These are phyloP conservation scores for Candida labiduridarum DNA, from an alignment of 1,139 yeast species.

Conservation along the genomic window DNA sequence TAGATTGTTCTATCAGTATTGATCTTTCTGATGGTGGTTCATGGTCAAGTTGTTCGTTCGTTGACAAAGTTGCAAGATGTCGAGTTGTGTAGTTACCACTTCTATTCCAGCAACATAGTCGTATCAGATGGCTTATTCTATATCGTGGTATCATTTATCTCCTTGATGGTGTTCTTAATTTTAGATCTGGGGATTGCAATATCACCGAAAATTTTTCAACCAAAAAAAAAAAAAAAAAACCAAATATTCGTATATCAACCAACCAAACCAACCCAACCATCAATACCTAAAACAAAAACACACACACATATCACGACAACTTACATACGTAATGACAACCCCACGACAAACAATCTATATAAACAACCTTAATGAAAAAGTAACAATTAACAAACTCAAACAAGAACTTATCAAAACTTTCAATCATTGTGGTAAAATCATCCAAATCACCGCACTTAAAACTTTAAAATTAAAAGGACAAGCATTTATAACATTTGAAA, in stretches of 20 bases:
- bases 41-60: not conserved
- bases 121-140: not conserved
- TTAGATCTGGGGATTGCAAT: not conserved
- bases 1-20: not conserved
- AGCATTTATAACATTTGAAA: constrained; percentile 74
- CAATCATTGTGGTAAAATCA: constrained; percentile 48
- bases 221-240: not conserved
- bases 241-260: not conserved
- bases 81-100: not conserved
- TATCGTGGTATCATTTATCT: not conserved
- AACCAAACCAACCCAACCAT: not conserved
- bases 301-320: not conserved
- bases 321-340: not conserved
- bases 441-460: constrained; percentile 60
- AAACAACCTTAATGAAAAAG: constrained; percentile 72
- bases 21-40: not conserved
- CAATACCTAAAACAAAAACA: too few species aligned
- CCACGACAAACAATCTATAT: constrained; percentile 52
- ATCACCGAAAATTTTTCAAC: not conserved
- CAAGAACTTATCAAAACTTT: constrained; percentile 45
- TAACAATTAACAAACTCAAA: constrained; percentile 55
- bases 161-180: not conserved
- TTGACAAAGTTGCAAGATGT: not conserved
- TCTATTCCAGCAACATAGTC: not conserved
- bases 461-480: constrained; percentile 76